A percentile compares a stretch with the other conserved stretches of the same genome.
Evolutionary conservation across 768 basidiomycete species (phyloP).

Genomic region (Cantharellus cinnabarinus): DNA sequence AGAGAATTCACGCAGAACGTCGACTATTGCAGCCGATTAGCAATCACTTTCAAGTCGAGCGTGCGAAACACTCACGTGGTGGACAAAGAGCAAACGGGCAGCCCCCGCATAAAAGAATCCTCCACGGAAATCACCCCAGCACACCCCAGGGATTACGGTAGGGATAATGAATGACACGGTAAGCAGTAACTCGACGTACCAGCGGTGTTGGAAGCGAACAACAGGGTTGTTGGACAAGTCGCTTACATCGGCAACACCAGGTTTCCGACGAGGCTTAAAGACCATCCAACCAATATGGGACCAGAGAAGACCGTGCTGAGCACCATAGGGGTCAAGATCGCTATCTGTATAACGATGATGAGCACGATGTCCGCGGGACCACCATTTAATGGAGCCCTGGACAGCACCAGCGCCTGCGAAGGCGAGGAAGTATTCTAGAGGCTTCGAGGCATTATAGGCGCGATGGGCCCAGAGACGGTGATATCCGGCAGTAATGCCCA

Average conservation of each 20-base stretch:
- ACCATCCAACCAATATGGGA: slow-evolving; percentile 90
- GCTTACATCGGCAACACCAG: slow-evolving; percentile 76
- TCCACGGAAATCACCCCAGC: slow-evolving; percentile 73
- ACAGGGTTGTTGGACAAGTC: slow-evolving; percentile 66
- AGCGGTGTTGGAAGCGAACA: slow-evolving; percentile 71
- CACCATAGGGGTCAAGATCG: slow-evolving; percentile 88
- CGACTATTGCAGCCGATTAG: slow-evolving; percentile 28
- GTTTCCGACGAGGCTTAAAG: slow-evolving; percentile 71
- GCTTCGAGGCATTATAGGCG: slow-evolving; percentile 75
- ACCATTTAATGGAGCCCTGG: slow-evolving; percentile 97
- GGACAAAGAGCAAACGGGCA: slow-evolving; percentile 61
- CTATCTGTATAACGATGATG: slow-evolving; percentile 97
- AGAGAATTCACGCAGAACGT: slow-evolving; percentile 96
- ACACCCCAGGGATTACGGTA: slow-evolving; percentile 51
- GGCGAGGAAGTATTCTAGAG: slow-evolving; percentile 71
- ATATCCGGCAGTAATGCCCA: slow-evolving; percentile 75
- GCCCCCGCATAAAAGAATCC: slow-evolving; percentile 76
- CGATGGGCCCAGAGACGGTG: slow-evolving; percentile 96
- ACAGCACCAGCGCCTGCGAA: slow-evolving; percentile 79
- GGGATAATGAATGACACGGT: slow-evolving; percentile 54
- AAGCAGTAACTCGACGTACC: slow-evolving; percentile 53
- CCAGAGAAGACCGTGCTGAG: slow-evolving; percentile 71
- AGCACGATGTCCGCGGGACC: slow-evolving; percentile 93
- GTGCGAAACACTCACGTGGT: slow-evolving; percentile 40
- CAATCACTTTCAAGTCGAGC: background rate